Conservation (phyloP, 2,329 filamentous ascomycete species). For the Emydomyces testavorans region DNA sequence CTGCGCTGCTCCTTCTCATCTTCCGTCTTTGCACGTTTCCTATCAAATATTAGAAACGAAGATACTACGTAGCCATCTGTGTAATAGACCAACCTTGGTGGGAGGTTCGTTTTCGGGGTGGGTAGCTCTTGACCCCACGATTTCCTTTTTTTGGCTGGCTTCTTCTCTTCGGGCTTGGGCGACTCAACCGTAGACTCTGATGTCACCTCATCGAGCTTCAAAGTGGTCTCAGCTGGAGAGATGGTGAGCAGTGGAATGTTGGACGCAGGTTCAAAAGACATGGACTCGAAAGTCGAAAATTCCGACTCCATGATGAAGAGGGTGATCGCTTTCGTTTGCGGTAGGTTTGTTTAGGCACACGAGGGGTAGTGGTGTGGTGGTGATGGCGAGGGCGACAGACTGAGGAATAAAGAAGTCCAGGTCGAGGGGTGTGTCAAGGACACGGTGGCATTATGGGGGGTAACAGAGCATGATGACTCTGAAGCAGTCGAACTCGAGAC, state of each 20-base stretch:
- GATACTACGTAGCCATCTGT: neutral
- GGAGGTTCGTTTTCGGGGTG: constrained; percentile 90
- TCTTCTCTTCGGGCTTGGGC: constrained; percentile 47
- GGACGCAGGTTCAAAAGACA: constrained; percentile 24
- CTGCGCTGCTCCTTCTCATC: constrained; percentile 98
- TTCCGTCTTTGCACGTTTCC: constrained; percentile 96
- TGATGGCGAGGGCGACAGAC: constrained; percentile 1
- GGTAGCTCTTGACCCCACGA: constrained; percentile 97
- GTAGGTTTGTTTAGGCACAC: neutral
- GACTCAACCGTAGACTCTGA: constrained; percentile 20
- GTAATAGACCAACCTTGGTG: constrained; percentile 60
- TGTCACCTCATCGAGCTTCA: constrained; percentile 20
- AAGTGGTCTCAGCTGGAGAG: constrained; percentile 33
- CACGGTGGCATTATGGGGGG: constrained; percentile 31
- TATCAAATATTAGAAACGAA: constrained; percentile 26
- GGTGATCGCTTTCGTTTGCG: neutral
- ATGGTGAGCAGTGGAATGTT: constrained; percentile 31
- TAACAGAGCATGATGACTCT: constrained; percentile 20
- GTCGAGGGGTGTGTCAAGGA: constrained; percentile 15
- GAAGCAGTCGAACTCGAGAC: constrained; percentile 7
- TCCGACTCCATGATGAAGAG: constrained; percentile 22
- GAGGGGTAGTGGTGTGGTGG: neutral
- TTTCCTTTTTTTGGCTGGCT: constrained; percentile 82
- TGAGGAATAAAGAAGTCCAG: constrained; percentile 14
- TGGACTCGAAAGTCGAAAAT: constrained; percentile 25